Evolutionary conservation across 768 basidiomycete genomes (phyloP).

Genomic region (Psilocybe cubensis): DNA sequence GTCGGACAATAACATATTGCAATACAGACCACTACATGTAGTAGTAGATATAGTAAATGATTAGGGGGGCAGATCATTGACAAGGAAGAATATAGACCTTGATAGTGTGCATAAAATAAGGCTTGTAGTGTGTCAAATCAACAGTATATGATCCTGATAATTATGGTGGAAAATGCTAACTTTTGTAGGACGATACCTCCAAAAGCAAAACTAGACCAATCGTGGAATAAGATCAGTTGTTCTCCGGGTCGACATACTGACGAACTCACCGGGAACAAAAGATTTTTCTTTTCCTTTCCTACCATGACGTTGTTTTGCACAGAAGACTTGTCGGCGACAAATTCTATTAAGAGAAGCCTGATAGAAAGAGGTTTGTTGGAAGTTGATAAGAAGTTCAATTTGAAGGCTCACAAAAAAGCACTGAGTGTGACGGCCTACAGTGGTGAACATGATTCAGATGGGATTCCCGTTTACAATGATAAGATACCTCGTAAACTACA

Average conservation of each 20-base stretch:
- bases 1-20: constrained; percentile 83
- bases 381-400: neutral
- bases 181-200: constrained; percentile 85
- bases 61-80: neutral
- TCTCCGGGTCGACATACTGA: neutral
- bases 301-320: constrained; percentile 70
- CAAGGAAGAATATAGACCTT: constrained; percentile 50
- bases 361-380: constrained; percentile 34
- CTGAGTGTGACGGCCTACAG: constrained; percentile 76
- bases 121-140: constrained; percentile 35
- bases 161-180: constrained; percentile 32
- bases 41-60: neutral
- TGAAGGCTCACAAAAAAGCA: constrained; percentile 76
- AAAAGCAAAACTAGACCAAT: constrained; percentile 70
- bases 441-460: neutral
- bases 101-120: constrained; percentile 89
- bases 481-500: constrained; percentile 70
- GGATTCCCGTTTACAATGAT: neutral
- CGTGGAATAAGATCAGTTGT: neutral
- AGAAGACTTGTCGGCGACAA: constrained; percentile 70
- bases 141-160: neutral
- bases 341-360: constrained; percentile 57
- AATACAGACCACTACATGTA: constrained; percentile 89
- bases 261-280: constrained; percentile 64
- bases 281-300: constrained; percentile 74